A percentile compares a stretch with the other conserved stretches of the same genome.
These are phyloP conservation scores for Lactarius psammicola DNA, from an alignment of 768 basidiomycete species.

Conservation along the genomic window DNA sequence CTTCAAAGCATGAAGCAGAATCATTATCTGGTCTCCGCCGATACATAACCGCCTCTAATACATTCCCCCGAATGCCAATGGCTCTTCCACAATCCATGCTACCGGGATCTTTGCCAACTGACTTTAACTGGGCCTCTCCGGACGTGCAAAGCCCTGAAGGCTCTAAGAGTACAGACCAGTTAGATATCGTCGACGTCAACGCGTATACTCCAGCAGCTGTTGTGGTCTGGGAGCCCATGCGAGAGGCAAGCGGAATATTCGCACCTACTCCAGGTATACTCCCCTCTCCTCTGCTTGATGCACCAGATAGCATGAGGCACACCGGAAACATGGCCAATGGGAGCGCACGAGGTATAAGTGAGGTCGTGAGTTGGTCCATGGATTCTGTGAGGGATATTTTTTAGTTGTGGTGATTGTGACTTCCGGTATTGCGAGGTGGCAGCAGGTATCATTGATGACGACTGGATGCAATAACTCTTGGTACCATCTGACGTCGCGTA, in stretches of 20 bases:
- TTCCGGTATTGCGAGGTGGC: not conserved
- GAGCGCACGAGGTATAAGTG: not conserved
- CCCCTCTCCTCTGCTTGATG: slow-evolving; percentile 36
- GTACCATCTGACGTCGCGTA: not conserved
- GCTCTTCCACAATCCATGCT: not conserved
- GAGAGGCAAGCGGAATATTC: slow-evolving; percentile 18
- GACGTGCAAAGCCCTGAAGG: not conserved
- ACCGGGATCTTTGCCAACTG: not conserved
- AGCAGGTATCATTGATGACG: not conserved
- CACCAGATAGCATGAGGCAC: not conserved
- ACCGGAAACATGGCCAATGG: not conserved
- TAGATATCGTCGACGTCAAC: not conserved
- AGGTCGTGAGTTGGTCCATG: not conserved
- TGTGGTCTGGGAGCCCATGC: not conserved
- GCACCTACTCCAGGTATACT: slow-evolving; percentile 32
- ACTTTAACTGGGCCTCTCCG: slow-evolving; percentile 3
- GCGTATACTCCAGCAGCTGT: not conserved
- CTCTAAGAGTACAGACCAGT: not conserved
- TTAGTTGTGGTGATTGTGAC: not conserved
- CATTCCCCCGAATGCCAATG: not conserved
- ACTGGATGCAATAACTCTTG: not conserved
- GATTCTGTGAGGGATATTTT: slow-evolving; percentile 6
- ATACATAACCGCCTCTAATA: not conserved
- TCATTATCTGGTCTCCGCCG: not conserved
- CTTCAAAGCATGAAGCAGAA: not conserved